Conservation (phyloP, 495 filamentous ascomycete genomes). For the Penicillium tannophilum region DNA sequence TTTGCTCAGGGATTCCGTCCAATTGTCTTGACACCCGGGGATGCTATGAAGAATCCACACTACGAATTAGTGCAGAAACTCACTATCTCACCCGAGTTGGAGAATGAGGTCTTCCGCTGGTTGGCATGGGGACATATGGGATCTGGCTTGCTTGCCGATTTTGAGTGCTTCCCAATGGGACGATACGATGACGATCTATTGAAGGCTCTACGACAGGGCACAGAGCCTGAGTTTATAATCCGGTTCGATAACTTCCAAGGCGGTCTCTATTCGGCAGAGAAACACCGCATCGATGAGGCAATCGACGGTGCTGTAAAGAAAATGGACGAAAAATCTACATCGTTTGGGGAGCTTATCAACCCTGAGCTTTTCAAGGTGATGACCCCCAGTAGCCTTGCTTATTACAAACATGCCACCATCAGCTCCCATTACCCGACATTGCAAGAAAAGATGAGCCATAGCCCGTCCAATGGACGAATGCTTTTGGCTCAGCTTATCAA, state of each 20-base stretch:
- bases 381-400: constrained; percentile 68
- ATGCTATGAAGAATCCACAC: constrained; percentile 82
- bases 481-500: constrained; percentile 76
- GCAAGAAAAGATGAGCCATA: constrained; percentile 58
- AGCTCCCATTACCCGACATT: constrained; percentile 65
- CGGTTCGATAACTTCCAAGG: constrained; percentile 72
- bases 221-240: constrained; percentile 66
- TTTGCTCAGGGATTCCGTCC: constrained; percentile 92
- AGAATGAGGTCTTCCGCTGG: constrained; percentile 79
- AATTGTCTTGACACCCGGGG: constrained; percentile 74
- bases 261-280: constrained; percentile 74
- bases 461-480: constrained; percentile 58
- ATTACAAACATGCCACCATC: constrained; percentile 69
- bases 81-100: constrained; percentile 55
- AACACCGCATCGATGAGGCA: constrained; percentile 61
- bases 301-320: constrained; percentile 67
- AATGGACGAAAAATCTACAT: constrained; percentile 53
- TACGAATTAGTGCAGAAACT: constrained; percentile 65
- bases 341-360: constrained; percentile 59
- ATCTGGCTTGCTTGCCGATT: constrained; percentile 79
- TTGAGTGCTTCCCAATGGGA: constrained; percentile 84
- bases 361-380: constrained; percentile 65
- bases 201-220: constrained; percentile 68
- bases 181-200: constrained; percentile 72
- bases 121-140: constrained; percentile 93